Evolutionary conservation across 1,284 basidiomycete species (phyloP), one percentile per base, ranked within the genome.

Genomic region (Cutaneotrichosporon sp.): DNA sequence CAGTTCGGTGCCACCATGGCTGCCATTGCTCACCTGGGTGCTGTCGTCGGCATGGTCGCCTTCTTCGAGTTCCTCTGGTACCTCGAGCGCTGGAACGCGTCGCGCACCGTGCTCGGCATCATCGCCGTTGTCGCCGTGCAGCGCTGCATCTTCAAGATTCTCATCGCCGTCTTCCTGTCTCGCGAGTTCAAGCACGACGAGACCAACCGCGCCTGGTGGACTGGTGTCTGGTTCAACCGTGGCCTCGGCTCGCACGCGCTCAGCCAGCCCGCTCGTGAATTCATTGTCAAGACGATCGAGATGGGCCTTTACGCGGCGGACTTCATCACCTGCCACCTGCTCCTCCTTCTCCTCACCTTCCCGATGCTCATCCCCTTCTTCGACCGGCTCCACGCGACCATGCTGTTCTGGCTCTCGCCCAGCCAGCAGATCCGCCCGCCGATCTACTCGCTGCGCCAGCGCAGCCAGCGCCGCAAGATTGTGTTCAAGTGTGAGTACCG

Each of bases 131-230:
- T 95, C 65, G 85, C 87, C 60, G 90, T 97, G 58, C 92, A 97
- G 78, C 87, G 94, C 62, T 90, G 90, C 27, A 81, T 97, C 67
- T 89, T 93, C 85, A 97, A 97, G 82, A 84, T 93, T 61, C 82
- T 95, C 66, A 97, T 97, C 70, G 83, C 93, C 1, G 88, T 95
- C 59, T 92, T 95, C 85, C 83, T 97, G 46, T 90, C 92, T 34
- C 88, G 94, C 67, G 94, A 97, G 80, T 95, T 95, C 85, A 97
- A 97, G 82, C 92, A 95, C 74, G 94, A 97, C 76, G 93, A 97
- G 82, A 94, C 92, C 22, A 97, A 97, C 81, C 85, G 92, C 34
- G 93, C 93, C 10, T 97, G 93, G 93, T 97, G 94, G 94, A 95
- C 92, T 64, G 74, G 94, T 73, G 87, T 91, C 69, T 97, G 93